Base-by-base conservation (phyloP, 139 green algal genomes). In the Picochlorum sp. region DNA sequence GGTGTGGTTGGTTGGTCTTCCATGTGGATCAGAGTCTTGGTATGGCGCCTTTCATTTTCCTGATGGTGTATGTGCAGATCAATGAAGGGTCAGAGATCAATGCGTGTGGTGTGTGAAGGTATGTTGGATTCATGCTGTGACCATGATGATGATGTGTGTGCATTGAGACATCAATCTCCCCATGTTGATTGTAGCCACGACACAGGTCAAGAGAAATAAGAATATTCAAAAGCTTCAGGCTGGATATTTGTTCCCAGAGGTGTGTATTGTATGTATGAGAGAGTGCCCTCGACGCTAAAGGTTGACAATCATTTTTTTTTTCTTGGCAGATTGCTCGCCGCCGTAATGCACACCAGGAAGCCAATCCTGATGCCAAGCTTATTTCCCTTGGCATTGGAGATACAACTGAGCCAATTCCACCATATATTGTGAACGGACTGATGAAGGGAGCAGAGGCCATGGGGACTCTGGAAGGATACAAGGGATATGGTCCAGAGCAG, bases 201-300 rank as follows among this genome's bases (percentile, higher is more conserved):
- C 58, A 37, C 87, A 73, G 9, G 80, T 93, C 15, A 58, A 73
- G 61, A 75, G 89, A 37, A 99, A 99, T 66, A 77, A 77, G 41
- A 99, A 98, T 81, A 92, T 99, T 62, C 87, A 61, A 73, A 98
- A 99, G 83, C 83, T 99, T 41, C 82, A 95, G 57, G 94, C 94
- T 9, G 94, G 94, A 34, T 99, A 99, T 70, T 80, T 99, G n/a
- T 99, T 99, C 76, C 94, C 94, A 26, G 90, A 96, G 89, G 86
- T 94, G 37, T 26, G 69, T 26, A 8, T 20, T 20, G 3, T 51
- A 8, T 51, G 45, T 14, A 51, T 21, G 14, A 20, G 1, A 5
- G 28, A 30, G 28, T 30, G 28, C 28, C 28, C 28, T 30, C 28
- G 4, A 30, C 0, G 3, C 16, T 63, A 1, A 49, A 49, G 57